Evolutionary conservation across 2,329 filamentous ascomycete genomes (phyloP).

Genomic region (Thielaviopsis musarum): DNA sequence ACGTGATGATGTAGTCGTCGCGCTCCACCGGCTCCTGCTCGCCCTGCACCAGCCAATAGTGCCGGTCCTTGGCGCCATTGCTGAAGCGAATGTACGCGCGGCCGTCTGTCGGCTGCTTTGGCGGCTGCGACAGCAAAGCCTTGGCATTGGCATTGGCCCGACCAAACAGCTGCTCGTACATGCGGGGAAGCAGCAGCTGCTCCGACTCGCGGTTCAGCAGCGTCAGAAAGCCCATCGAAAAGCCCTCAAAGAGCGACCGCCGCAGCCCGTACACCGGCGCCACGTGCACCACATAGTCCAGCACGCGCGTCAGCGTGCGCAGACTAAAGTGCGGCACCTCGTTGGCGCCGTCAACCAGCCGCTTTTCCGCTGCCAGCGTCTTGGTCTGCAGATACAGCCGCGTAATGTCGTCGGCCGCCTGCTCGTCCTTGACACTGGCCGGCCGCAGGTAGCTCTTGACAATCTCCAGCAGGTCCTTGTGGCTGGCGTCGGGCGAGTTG

Average conservation of each 20-base stretch:
- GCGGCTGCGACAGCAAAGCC: conserved; percentile 60
- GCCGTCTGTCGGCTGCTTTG: conserved; percentile 61
- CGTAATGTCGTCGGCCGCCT: conserved; percentile 64
- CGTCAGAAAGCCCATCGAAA: conserved; percentile 95
- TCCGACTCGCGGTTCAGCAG: conserved; percentile 73
- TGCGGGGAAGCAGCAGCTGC: conserved; percentile 57
- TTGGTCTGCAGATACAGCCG: conserved; percentile 81
- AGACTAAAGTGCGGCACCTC: conserved; percentile 96
- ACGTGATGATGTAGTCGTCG: conserved; percentile 87
- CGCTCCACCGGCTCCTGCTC: conserved; percentile 48
- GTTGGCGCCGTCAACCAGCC: conserved; percentile 83
- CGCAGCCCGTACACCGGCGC: conserved; percentile 70
- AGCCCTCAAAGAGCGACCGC: conserved; percentile 80
- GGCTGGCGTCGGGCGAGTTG: conserved; percentile 69
- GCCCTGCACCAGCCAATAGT: conserved; percentile 83
- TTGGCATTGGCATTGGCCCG: conserved; percentile 45
- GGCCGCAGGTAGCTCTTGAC: conserved; percentile 75
- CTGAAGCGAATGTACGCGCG: conserved; percentile 65
- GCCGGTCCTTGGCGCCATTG: conserved; percentile 44
- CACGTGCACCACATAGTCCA: conserved; percentile 78
- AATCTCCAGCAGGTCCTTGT: conserved; percentile 74
- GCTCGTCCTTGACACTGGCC: conserved; percentile 52
- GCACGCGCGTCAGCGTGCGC: conserved; percentile 74
- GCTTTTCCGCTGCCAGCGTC: conserved; percentile 60
- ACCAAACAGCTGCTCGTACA: conserved; percentile 63